Conservation (phyloP, 495 filamentous ascomycete species). For the Tuber indicum region DNA sequence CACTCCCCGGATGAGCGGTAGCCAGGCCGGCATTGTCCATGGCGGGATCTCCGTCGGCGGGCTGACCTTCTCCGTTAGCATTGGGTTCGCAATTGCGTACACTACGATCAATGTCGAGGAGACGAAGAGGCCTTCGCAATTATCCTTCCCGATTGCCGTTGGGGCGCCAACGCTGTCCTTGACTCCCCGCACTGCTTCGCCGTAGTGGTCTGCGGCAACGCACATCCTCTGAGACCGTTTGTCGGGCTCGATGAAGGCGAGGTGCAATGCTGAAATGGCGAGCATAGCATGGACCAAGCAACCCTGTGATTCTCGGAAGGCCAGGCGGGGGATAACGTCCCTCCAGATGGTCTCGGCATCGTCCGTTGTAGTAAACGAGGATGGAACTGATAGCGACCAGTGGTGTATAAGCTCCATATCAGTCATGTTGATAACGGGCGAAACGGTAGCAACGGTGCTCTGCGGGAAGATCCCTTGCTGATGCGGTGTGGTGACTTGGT, state of each 20-base stretch:
- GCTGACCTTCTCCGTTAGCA: slow-evolving; percentile 10
- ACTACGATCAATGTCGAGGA: slow-evolving; percentile 33
- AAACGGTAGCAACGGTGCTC: background rate
- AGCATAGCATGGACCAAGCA: slow-evolving; percentile 45
- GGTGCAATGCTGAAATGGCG: slow-evolving; percentile 44
- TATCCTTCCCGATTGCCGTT: slow-evolving; percentile 21
- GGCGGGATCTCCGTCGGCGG: background rate
- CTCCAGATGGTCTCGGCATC: slow-evolving; percentile 39
- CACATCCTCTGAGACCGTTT: slow-evolving; percentile 23
- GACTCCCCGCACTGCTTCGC: slow-evolving; percentile 27
- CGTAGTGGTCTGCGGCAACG: slow-evolving; percentile 35
- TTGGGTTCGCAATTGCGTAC: slow-evolving; percentile 22
- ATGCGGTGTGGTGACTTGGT: background rate
- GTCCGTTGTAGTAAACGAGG: slow-evolving; percentile 17
- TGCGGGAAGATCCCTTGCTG: slow-evolving; percentile 10
- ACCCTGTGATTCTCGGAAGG: slow-evolving; percentile 37
- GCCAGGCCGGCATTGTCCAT: slow-evolving; percentile 30
- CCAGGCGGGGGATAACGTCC: slow-evolving; percentile 42
- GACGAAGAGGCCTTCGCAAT: slow-evolving; percentile 39
- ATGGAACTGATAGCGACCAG: slow-evolving; percentile 19
- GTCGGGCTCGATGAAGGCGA: slow-evolving; percentile 31
- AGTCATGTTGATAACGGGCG: slow-evolving; percentile 5
- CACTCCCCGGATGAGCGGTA: slow-evolving; percentile 35
- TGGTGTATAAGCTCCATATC: slow-evolving; percentile 43
- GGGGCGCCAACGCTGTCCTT: slow-evolving; percentile 11